Conservation (phyloP, 2,329 filamentous ascomycete species). For the Orbilia javanica region DNA sequence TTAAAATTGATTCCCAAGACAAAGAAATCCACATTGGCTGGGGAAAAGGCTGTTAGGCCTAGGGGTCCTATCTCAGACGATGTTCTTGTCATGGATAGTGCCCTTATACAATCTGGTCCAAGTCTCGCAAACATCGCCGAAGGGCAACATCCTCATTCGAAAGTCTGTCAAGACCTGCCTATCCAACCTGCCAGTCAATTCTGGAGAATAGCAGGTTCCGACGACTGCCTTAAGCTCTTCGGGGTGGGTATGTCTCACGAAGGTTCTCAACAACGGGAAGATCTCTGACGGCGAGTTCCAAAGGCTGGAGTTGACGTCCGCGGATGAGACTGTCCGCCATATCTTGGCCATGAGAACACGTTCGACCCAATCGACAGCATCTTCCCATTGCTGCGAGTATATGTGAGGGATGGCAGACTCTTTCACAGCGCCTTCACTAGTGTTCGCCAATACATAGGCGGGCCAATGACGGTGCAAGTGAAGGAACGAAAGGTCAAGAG, state of each 20-base stretch:
- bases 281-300: constrained; percentile 50
- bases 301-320: constrained; percentile 33
- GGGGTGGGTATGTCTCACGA: constrained; percentile 50
- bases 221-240: constrained; percentile 41
- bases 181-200: constrained; percentile 34
- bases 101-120: constrained; percentile 54
- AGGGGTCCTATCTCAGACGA: constrained; percentile 11
- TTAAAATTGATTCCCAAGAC: background rate
- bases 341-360: constrained; percentile 52
- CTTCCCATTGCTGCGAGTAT: constrained; percentile 43
- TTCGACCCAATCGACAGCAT: constrained; percentile 51
- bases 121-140: constrained; percentile 50
- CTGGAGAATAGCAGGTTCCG: constrained; percentile 20
- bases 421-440: background rate
- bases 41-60: background rate
- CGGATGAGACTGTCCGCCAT: constrained; percentile 41
- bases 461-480: constrained; percentile 43
- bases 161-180: constrained; percentile 37
- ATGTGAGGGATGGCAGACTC: constrained; percentile 22
- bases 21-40: background rate
- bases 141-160: constrained; percentile 43
- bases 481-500: constrained; percentile 44
- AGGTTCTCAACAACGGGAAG: constrained; percentile 47
- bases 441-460: background rate
- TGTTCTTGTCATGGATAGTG: constrained; percentile 52